These are phyloP conservation scores for Trichoderma sp. DNA, from an alignment of 2,329 filamentous ascomycete genomes.

Conservation along the genomic window DNA sequence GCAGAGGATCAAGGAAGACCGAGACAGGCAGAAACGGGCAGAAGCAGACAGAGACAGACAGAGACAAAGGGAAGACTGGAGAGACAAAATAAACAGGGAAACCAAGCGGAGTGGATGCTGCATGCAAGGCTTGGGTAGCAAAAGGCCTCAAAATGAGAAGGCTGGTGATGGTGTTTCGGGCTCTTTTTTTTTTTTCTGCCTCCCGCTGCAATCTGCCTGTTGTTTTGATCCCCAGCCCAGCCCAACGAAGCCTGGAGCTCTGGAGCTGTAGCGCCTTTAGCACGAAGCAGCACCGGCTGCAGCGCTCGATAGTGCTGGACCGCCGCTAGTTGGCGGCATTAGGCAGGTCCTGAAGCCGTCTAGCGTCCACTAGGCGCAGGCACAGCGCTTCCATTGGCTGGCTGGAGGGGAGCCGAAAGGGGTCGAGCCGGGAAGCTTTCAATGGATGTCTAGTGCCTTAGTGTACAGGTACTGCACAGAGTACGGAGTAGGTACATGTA, in stretches of 20 bases:
- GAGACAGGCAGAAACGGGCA: not conserved
- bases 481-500: too few species aligned
- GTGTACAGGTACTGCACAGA: not conserved
- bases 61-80: not conserved
- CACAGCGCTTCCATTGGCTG: conserved; percentile 4
- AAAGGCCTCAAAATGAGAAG: too few species aligned
- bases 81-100: not conserved
- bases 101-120: not conserved
- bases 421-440: not conserved
- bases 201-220: too few species aligned
- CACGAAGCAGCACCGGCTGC: not conserved
- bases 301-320: not conserved
- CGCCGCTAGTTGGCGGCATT: not conserved
- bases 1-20: not conserved
- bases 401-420: not conserved
- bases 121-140: not conserved
- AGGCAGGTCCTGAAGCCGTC: conserved; percentile 4
- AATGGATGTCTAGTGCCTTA: too few species aligned
- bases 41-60: not conserved
- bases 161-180: conserved; percentile 11
- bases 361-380: conserved; percentile 2
- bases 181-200: not conserved
- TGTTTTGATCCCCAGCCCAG: not conserved
- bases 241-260: not conserved
- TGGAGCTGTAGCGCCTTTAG: not conserved